Conservation (phyloP, 306 rosid species). For the Myrica gale region DNA sequence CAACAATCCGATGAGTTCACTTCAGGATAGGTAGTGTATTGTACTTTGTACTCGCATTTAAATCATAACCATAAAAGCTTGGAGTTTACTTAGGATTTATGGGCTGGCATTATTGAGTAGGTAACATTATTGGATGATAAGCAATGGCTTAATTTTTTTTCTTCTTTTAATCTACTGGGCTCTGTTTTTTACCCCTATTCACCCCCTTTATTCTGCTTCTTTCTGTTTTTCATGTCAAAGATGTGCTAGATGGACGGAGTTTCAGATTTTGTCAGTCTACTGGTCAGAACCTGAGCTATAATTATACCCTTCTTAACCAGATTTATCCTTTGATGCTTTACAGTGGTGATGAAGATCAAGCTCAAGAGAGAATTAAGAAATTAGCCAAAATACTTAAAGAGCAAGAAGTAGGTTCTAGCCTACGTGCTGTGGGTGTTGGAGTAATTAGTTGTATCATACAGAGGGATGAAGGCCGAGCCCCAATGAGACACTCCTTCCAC, state of each 20-base stretch:
- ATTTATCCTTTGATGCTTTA: slow-evolving; percentile 34
- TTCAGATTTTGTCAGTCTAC: slow-evolving; percentile 17
- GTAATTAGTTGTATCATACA: slow-evolving; percentile 93
- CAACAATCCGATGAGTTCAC: slow-evolving; percentile 96
- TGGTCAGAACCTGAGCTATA: slow-evolving; percentile 13
- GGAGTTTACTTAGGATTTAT: slow-evolving; percentile 18
- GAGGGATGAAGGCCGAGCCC: slow-evolving; percentile 98
- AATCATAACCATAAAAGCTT: background rate
- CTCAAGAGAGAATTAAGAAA: slow-evolving; percentile 90
- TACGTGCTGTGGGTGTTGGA: slow-evolving; percentile 73
- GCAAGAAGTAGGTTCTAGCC: slow-evolving; percentile 66
- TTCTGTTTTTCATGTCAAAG: slow-evolving; percentile 3
- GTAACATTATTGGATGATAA: background rate
- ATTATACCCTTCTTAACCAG: slow-evolving; percentile 32
- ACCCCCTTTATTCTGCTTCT: background rate
- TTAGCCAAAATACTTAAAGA: slow-evolving; percentile 89
- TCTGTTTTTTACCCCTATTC: background rate
- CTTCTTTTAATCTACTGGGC: background rate
- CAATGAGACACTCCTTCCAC: slow-evolving; percentile 99
- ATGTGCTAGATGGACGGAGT: slow-evolving; percentile 15
- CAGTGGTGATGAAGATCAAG: slow-evolving; percentile 99
- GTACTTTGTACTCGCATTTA: slow-evolving; percentile 4
- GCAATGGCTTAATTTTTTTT: background rate
- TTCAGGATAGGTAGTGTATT: slow-evolving; percentile 79
- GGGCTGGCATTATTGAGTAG: background rate